These are phyloP conservation scores for Cladosporium sp. DNA, from an alignment of 2,329 filamentous ascomycete genomes.

Conservation along the genomic window DNA sequence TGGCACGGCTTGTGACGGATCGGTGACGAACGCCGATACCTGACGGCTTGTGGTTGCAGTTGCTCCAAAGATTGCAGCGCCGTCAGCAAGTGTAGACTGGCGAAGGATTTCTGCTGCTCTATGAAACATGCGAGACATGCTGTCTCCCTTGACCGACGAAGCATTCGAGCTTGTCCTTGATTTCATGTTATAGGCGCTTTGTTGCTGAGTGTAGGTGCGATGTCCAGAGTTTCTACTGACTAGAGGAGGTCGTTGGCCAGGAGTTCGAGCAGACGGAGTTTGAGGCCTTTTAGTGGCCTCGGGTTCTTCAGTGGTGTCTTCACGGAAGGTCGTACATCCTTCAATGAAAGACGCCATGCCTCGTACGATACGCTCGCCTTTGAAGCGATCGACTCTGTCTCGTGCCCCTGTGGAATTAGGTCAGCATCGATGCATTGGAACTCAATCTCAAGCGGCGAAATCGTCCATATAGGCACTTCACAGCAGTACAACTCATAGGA, in stretches of 20 bases:
- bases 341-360: constrained; percentile 32
- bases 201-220: background rate
- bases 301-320: background rate
- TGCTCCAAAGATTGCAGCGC: constrained; percentile 34
- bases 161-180: background rate
- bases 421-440: background rate
- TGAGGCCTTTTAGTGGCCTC: background rate
- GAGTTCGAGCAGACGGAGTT: constrained; percentile 2
- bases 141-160: constrained; percentile 22
- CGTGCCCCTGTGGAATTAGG: constrained; percentile 28
- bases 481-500: background rate
- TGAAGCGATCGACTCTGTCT: constrained; percentile 38
- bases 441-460: background rate
- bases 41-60: constrained; percentile 25
- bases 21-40: constrained; percentile 15
- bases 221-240: constrained; percentile 25
- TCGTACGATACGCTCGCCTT: constrained; percentile 29
- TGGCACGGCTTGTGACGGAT: background rate
- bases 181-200: background rate
- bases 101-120: constrained; percentile 33
- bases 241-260: constrained; percentile 22
- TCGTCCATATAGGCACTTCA: background rate
- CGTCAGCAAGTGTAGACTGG: constrained; percentile 36
- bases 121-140: constrained; percentile 29
- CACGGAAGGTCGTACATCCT: constrained; percentile 20